Evolutionary conservation across 2,329 filamentous ascomycete genomes (phyloP).

Genomic region (Acephala macrosclerotiorum): DNA sequence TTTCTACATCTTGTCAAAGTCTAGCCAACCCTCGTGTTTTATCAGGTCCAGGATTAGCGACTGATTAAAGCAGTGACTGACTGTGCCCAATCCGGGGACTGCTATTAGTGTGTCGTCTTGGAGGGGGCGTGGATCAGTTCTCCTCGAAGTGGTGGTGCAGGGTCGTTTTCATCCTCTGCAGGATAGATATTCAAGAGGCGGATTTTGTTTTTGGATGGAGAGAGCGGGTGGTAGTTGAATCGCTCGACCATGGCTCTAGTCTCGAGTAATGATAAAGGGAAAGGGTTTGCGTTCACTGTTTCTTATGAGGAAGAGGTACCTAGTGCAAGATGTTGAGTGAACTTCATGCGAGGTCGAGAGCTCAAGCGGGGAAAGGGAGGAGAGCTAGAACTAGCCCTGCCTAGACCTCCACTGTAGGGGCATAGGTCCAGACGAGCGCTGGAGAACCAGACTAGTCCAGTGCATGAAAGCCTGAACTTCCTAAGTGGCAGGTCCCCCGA

Average conservation of each 20-base stretch:
- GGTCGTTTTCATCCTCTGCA: not conserved
- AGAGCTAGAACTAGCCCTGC: too few relatives aligned
- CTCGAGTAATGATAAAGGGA: too few relatives aligned
- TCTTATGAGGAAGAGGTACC: too few relatives aligned
- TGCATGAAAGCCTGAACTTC: too few relatives aligned
- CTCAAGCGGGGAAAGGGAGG: too few relatives aligned
- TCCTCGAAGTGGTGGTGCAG: not conserved
- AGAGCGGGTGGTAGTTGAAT: not conserved
- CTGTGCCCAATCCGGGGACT: not conserved
- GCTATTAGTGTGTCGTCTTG: not conserved
- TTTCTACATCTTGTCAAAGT: not conserved
- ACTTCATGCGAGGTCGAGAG: too few relatives aligned
- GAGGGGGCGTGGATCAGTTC: not conserved
- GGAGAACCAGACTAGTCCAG: too few relatives aligned
- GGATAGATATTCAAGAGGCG: not conserved
- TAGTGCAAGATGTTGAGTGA: too few relatives aligned
- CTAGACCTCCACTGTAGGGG: too few relatives aligned
- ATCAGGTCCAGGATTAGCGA: not conserved
- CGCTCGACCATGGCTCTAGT: not conserved
- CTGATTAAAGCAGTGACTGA: not conserved
- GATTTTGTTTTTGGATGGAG: not conserved
- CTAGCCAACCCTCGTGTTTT: not conserved
- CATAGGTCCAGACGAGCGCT: too few relatives aligned
- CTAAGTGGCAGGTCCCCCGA: too few relatives aligned
- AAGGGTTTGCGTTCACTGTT: too few relatives aligned